Base-by-base conservation (phyloP, 2,329 filamentous ascomycete genomes). In the Myriosclerotinia duriaeana region DNA sequence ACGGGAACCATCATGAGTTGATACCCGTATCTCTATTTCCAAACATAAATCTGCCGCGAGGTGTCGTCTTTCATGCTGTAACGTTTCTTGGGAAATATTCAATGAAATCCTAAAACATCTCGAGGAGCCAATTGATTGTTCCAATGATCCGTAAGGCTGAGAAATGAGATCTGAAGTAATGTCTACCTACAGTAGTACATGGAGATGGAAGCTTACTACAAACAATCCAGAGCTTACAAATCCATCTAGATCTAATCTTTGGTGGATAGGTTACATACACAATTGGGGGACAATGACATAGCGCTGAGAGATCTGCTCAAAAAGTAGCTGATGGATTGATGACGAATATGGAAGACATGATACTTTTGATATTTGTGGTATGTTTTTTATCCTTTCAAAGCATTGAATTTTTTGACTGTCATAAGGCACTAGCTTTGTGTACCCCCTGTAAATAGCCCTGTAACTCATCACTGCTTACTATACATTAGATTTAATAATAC, bases 111-210 rank as follows among this genome's bases (percentile, higher is more conserved):
- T 17, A 53, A 17, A 34, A 11, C 4, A 15, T 20, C 9, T 20
- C 52, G 12, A 14, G n/a, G 46, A 26, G 12, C 2, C 26, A 20
- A 8, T 26, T 62, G 9, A 26, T 26, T 26, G 38, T 52, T 62
- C 30, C 38, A 40, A 30, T 14, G 30, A 62, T 52, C 44, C 34
- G 36, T 62, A 62, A 52, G 59, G 59, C 59, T 62, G 59, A 62
- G 30, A 17, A 30, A 62, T 52, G 14, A 40, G 15, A 40, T 5
- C n/a, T 14, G 12, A n/a, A 50, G 46, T 36, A 11, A 40, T 26
- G 34, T 52, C 26, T n/a, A n/a, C n/a, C 9, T 15, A 26, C 6
- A 22, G 50, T 30, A 30, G n/a, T 53, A 26, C n/a, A 46, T 14
- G 22, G 40, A 17, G 26, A 42, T 20, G 30, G 34, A 53, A 53